Conservation (phyloP, 768 basidiomycete species). For the Kwoniella sp. region DNA sequence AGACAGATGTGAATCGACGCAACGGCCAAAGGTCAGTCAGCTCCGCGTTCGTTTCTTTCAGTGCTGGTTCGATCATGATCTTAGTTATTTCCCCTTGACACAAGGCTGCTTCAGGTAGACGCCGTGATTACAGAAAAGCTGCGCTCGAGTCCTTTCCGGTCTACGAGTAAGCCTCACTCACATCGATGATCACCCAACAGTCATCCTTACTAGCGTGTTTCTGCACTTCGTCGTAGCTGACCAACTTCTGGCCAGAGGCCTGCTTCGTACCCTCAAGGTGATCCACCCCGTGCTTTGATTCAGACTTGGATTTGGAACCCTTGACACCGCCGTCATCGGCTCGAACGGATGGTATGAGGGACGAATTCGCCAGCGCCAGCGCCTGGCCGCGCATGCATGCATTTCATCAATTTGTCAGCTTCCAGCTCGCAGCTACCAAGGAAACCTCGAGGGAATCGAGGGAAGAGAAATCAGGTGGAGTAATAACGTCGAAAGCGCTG, state of each 20-base stretch:
- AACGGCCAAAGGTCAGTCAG: background rate
- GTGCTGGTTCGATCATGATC: too few species aligned
- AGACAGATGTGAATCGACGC: background rate
- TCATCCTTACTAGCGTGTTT: constrained; percentile 84
- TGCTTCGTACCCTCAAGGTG: constrained; percentile 33
- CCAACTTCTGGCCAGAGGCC: constrained; percentile 49
- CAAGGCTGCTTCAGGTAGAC: too few species aligned
- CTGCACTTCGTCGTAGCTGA: constrained; percentile 59
- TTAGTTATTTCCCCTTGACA: too few species aligned
- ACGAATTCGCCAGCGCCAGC: background rate
- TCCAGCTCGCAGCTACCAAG: background rate
- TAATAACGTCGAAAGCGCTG: too few species aligned
- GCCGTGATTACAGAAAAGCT: too few species aligned
- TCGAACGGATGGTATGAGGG: constrained; percentile 11
- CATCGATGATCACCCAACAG: constrained; percentile 90
- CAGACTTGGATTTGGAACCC: background rate
- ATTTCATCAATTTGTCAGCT: background rate
- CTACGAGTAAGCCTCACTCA: constrained; percentile 14
- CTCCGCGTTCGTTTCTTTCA: too few species aligned
- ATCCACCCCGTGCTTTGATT: constrained; percentile 2
- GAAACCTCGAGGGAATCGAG: background rate
- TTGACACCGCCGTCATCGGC: constrained; percentile 19
- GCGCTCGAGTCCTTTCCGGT: too few species aligned
- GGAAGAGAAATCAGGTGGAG: background rate
- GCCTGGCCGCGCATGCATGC: background rate